Conservation (phyloP, 2,329 filamentous ascomycete genomes). For the Apiospora malaysiana region DNA sequence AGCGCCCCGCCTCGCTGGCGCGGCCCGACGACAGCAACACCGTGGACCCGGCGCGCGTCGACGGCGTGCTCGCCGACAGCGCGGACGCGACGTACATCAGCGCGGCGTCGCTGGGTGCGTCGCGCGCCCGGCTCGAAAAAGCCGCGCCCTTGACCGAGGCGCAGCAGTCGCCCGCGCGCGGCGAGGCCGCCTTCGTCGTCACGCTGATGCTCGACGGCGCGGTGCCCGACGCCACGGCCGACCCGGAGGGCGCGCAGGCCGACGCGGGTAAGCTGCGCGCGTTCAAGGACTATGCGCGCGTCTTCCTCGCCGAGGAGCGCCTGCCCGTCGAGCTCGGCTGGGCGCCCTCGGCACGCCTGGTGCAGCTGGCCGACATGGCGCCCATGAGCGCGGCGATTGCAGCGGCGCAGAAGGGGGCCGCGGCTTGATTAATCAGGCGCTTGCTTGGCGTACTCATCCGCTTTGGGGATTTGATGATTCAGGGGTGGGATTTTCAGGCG, state of each 20-base stretch:
- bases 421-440: background rate
- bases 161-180: constrained; percentile 14
- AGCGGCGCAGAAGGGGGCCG: constrained; percentile 5
- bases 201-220: constrained; percentile 14
- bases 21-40: constrained; percentile 18
- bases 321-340: constrained; percentile 19
- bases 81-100: constrained; percentile 7
- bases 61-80: constrained; percentile 12
- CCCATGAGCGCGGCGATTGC: constrained; percentile 14
- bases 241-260: background rate
- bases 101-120: background rate
- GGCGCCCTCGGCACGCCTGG: constrained; percentile 5
- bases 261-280: background rate
- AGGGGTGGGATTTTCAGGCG: too few species aligned
- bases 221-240: background rate
- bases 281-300: constrained; percentile 18
- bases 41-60: constrained; percentile 2
- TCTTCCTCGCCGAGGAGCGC: constrained; percentile 16
- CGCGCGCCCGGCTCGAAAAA: constrained; percentile 4
- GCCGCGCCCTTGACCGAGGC: background rate
- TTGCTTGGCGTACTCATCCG: too few species aligned
- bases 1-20: constrained; percentile 16
- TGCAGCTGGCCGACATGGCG: constrained; percentile 8
- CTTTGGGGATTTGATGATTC: too few species aligned
- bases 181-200: constrained; percentile 18